A percentile compares a stretch with the other conserved stretches of the same genome.
Evolutionary conservation across 345 rosid genomes (phyloP).

Genomic region (Linum usitatissimum): DNA sequence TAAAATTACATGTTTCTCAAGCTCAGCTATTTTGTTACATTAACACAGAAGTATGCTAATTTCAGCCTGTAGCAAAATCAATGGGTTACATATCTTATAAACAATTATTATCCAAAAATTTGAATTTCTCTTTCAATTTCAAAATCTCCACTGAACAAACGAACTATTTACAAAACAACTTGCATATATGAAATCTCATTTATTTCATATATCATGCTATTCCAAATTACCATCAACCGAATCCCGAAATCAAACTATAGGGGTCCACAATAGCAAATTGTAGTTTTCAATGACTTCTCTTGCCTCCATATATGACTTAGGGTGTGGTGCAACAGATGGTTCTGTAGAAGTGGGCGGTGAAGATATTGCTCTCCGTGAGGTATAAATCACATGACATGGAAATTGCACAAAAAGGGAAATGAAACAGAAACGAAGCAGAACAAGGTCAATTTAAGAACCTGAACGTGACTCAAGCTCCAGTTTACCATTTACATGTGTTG

Average conservation of each 20-base stretch:
- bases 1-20: constrained; percentile 2
- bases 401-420: constrained; percentile 12
- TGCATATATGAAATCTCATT: no score
- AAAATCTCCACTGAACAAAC: no score
- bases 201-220: no score
- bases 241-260: no score
- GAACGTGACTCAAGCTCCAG: constrained; percentile 38
- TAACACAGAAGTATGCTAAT: not conserved
- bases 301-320: constrained; percentile 94
- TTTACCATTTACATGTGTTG: constrained; percentile 41
- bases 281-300: not conserved
- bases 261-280: not conserved
- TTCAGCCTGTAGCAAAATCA: not conserved
- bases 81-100: not conserved
- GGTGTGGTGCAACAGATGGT: constrained; percentile 58
- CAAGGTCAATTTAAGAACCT: constrained; percentile 36
- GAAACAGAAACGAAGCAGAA: not conserved
- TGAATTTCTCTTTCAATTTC: not conserved
- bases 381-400: constrained; percentile 12
- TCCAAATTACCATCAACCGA: no score
- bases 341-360: constrained; percentile 51
- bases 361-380: constrained; percentile 54
- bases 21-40: not conserved
- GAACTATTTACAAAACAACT: no score
- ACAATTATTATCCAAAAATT: not conserved